Evolutionary conservation across 2,329 filamentous ascomycete species (phyloP).

Genomic region (Ceratocystis eucalypticola): DNA sequence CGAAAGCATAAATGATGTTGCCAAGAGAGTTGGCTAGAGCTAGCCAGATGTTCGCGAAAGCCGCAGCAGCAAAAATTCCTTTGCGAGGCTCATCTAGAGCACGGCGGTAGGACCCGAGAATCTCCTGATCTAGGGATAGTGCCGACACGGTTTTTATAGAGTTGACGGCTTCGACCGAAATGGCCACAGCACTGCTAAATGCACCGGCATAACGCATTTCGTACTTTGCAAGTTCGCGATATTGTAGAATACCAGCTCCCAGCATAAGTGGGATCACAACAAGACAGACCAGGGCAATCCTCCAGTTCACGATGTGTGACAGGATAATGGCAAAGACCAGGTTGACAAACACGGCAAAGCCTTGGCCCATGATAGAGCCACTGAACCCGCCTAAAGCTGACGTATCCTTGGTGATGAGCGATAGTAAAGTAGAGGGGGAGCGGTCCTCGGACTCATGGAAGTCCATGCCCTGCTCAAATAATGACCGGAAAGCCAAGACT

Average conservation of each 20-base stretch:
- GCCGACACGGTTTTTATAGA: slow-evolving; percentile 51
- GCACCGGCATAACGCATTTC: slow-evolving; percentile 51
- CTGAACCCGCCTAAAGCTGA: slow-evolving; percentile 54
- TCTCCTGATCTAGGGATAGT: slow-evolving; percentile 39
- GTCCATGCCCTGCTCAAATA: slow-evolving; percentile 52
- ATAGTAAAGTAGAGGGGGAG: slow-evolving; percentile 47
- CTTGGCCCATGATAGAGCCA: slow-evolving; percentile 55
- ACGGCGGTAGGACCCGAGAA: slow-evolving; percentile 39
- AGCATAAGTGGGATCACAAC: slow-evolving; percentile 55
- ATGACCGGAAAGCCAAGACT: slow-evolving; percentile 48
- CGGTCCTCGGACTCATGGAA: slow-evolving; percentile 57
- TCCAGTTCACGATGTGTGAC: slow-evolving; percentile 61
- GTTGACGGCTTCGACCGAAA: slow-evolving; percentile 54
- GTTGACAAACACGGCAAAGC: slow-evolving; percentile 55
- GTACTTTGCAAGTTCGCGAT: slow-evolving; percentile 47
- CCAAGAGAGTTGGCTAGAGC: slow-evolving; percentile 47
- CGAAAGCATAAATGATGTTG: slow-evolving; percentile 58
- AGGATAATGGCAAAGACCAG: slow-evolving; percentile 54
- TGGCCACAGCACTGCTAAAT: slow-evolving; percentile 48
- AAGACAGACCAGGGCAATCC: slow-evolving; percentile 59
- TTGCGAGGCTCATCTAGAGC: slow-evolving; percentile 38
- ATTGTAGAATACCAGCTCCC: slow-evolving; percentile 54
- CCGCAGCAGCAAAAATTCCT: slow-evolving; percentile 38
- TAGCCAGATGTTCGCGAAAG: slow-evolving; percentile 45
- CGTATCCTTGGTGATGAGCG: slow-evolving; percentile 56